Evolutionary conservation across 345 rosid genomes (phyloP).

Genomic region (Pistacia vera): DNA sequence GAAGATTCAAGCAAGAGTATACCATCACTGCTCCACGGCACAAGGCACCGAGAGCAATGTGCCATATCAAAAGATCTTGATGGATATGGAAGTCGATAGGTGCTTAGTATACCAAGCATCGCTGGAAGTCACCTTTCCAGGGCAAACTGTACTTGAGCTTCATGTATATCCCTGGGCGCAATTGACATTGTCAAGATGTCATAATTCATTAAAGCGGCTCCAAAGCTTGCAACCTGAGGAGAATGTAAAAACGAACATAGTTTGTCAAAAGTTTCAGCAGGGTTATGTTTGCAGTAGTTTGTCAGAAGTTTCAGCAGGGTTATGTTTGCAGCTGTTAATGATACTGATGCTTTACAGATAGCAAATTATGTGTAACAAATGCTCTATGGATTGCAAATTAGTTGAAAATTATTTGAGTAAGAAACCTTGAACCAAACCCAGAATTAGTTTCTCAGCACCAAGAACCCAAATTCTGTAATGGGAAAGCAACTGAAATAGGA

Average conservation of each 20-base stretch:
- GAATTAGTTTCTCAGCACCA: not conserved
- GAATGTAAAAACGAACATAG: not conserved
- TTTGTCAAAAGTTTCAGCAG: not conserved
- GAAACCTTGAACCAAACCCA: not conserved
- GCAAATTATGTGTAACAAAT: too few relatives aligned
- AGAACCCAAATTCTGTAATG: not conserved
- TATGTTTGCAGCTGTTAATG: not conserved
- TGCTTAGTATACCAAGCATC: constrained; percentile 64
- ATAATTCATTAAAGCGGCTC: constrained; percentile 52
- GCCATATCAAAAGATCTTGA: constrained; percentile 72
- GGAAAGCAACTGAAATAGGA: not conserved
- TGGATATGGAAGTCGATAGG: constrained; percentile 61
- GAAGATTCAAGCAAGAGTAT: constrained; percentile 14
- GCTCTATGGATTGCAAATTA: too few relatives aligned
- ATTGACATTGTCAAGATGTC: constrained; percentile 72
- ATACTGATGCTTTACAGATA: too few relatives aligned
- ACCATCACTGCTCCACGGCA: constrained; percentile 64
- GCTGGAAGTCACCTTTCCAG: constrained; percentile 78
- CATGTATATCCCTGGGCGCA: constrained; percentile 75
- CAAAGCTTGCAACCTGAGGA: constrained; percentile 80
- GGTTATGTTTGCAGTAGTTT: not conserved
- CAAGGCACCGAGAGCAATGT: constrained; percentile 81
- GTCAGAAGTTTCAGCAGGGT: not conserved
- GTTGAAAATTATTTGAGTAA: not conserved
- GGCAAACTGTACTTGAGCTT: constrained; percentile 79